Evolutionary conservation across 805 yeast genomes (phyloP).

Genomic region (Myxozyma monticola): DNA sequence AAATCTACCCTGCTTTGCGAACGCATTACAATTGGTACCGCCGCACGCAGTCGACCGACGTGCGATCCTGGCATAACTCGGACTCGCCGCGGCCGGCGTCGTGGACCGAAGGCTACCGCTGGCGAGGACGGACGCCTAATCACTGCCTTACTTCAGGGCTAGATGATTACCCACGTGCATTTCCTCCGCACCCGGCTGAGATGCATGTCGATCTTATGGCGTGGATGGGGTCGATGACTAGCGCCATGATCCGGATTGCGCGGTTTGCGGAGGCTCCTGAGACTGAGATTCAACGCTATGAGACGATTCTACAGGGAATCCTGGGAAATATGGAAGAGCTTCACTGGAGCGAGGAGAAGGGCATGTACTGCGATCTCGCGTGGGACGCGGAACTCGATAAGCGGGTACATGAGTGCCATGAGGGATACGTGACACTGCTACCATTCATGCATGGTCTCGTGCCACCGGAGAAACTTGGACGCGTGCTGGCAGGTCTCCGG

Average conservation of each 20-base stretch:
- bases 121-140: constrained; percentile 86
- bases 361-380: constrained; percentile 79
- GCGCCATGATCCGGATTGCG: constrained; percentile 75
- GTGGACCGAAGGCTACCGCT: constrained; percentile 69
- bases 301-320: constrained; percentile 55
- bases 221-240: constrained; percentile 93
- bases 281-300: constrained; percentile 55
- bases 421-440: constrained; percentile 82
- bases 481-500: constrained; percentile 56
- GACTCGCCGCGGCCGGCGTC: constrained; percentile 42
- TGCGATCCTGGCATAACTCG: constrained; percentile 66
- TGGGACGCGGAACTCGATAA: constrained; percentile 22
- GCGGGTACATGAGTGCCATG: constrained; percentile 72
- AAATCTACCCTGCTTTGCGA: constrained; percentile 73
- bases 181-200: constrained; percentile 81
- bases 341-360: constrained; percentile 74
- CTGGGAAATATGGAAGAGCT: constrained; percentile 63
- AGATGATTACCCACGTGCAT: constrained; percentile 91
- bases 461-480: constrained; percentile 33
- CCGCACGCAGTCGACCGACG: constrained; percentile 71
- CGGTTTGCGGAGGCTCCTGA: constrained; percentile 55
- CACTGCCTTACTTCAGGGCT: constrained; percentile 92
- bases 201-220: constrained; percentile 83
- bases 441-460: constrained; percentile 79
- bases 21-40: constrained; percentile 85